Conservation (phyloP, 768 basidiomycete genomes). For the Amanita rubescens region DNA sequence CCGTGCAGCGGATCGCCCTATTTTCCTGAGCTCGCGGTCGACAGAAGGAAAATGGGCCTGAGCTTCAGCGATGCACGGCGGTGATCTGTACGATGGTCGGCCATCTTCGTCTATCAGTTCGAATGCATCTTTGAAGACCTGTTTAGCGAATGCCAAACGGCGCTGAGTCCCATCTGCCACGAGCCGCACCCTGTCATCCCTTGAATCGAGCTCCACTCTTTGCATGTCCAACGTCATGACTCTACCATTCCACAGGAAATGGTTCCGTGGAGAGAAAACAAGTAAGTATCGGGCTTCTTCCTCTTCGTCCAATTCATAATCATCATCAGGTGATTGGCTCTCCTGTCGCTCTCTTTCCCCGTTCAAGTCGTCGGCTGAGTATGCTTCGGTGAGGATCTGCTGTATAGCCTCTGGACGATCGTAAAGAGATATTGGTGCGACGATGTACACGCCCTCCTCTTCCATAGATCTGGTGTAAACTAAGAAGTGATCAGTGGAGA, state of each 20-base stretch:
- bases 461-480: conserved; percentile 87
- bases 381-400: conserved; percentile 78
- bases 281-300: conserved; percentile 74
- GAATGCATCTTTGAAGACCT: conserved; percentile 64
- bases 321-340: conserved; percentile 13
- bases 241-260: conserved; percentile 89
- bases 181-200: conserved; percentile 85
- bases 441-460: conserved; percentile 86
- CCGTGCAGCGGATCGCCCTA: conserved; percentile 81
- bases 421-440: conserved; percentile 72
- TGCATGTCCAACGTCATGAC: conserved; percentile 74
- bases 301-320: conserved; percentile 33
- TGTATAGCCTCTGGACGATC: conserved; percentile 72
- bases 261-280: conserved; percentile 74
- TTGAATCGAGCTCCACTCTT: conserved; percentile 72
- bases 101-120: conserved; percentile 57
- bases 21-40: conserved; percentile 85
- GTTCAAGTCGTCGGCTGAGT: conserved; percentile 62
- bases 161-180: conserved; percentile 85
- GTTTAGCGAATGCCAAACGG: conserved; percentile 69
- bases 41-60: conserved; percentile 90
- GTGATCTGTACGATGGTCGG: conserved; percentile 28
- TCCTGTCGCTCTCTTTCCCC: conserved; percentile 41
- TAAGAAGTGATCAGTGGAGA: conserved; percentile 84
- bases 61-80: conserved; percentile 61